Evolutionary conservation across 805 yeast genomes (phyloP), one percentile per base, ranked within the genome.

Genomic region (Kluyveromyces aestuarii): DNA sequence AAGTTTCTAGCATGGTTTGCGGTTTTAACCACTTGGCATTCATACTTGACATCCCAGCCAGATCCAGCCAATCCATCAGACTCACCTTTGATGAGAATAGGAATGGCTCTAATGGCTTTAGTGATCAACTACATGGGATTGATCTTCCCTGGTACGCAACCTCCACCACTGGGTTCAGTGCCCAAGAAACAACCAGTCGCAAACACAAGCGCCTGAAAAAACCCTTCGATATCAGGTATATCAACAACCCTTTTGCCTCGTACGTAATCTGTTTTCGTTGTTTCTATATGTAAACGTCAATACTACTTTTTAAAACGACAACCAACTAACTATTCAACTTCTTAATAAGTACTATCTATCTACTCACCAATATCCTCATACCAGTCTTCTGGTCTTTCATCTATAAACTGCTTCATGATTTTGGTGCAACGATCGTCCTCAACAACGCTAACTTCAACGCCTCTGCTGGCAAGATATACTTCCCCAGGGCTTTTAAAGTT

Each of bases 401-500:
- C 69, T 55, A 91, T 91, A 63, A 90, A 91, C 54, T 79, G 75
- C 47, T 73, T 72, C 95, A 93, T 86, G 53, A 93, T 63, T 14
- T 74, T 73, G 62, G 80, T 80, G 62, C 93, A 86, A 54, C 77
- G 76, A 14, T 69, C 69, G 58, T 77, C 79, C 40, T 84, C 67
- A 57, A 79, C 52, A 60, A 83, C 79, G 47, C 81, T 71, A n/a
- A 84, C 77, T 59, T 84, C 87, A 48, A 86, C 82, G 16, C 95
- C 95, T 56, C 82, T 72, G 4, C 74, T 60, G 52, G 65, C 62
- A 58, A 91, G 72, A 64, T 81, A 80, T 40, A 81, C 84, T 64
- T 91, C 97, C 27, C 87, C 95, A 6, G 63, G 61, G 11, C 97
- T 96, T 35, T 74, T 56, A 57, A 85, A 91, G 30, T 84, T 91